Percentiles rank a stretch among this genome's conserved stretches.
Conservation (phyloP, 306 rosid genomes). For the Rosa lucieae region DNA sequence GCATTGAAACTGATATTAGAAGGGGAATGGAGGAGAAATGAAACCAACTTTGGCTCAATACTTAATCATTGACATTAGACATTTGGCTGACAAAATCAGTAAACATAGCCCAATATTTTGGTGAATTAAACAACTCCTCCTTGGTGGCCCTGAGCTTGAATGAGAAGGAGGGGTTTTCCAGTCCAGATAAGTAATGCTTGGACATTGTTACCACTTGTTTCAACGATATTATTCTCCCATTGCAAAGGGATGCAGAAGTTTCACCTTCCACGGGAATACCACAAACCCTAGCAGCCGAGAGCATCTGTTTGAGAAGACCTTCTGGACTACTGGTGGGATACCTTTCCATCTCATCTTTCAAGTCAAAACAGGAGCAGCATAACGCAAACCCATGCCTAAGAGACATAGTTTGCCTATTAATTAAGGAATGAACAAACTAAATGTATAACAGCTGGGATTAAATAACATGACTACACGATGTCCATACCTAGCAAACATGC, state of each 20-base stretch:
- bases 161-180: not conserved
- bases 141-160: not conserved
- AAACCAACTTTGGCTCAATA: not conserved
- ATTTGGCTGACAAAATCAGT: not conserved
- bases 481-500: not conserved
- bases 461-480: not conserved
- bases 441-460: too few species aligned
- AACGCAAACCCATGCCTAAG: not conserved
- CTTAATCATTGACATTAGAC: not conserved
- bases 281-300: not conserved
- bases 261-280: not conserved
- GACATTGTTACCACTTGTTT: not conserved
- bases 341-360: not conserved
- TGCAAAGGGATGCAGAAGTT: not conserved
- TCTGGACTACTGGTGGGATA: not conserved
- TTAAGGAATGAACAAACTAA: too few species aligned
- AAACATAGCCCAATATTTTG: not conserved
- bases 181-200: not conserved
- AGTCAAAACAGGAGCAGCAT: not conserved
- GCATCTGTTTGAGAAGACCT: not conserved
- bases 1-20: too few species aligned
- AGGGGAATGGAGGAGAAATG: too few species aligned
- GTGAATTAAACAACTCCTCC: not conserved
- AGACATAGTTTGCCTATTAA: too few species aligned
- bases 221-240: not conserved